phyloP scores from a whole-genome alignment of 1,284 basidiomycete species.

The Ganoderma sinense region DNA sequence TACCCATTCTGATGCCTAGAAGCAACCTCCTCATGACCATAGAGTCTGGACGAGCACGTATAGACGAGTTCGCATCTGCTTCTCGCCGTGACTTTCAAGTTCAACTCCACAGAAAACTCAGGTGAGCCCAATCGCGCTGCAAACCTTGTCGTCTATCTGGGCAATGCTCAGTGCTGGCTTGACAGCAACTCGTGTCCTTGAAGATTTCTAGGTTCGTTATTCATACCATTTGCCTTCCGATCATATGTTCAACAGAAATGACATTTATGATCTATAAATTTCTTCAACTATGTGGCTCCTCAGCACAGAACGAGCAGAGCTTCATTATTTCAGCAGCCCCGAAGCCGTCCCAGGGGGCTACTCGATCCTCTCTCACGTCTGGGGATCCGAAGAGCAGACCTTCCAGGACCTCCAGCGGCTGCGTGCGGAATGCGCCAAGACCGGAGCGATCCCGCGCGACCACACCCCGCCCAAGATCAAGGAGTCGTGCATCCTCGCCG shows the following conservation, averaged over 20 bases:
- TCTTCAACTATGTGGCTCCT: neutral
- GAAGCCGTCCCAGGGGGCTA: neutral
- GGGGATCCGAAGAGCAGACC: neutral
- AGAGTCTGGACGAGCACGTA: no score
- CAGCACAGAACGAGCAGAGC: constrained; percentile 3
- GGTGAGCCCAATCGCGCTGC: neutral
- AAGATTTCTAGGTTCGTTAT: neutral
- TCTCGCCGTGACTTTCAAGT: no score
- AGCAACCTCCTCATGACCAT: neutral
- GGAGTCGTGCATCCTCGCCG: neutral
- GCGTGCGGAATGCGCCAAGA: neutral
- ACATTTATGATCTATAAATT: neutral
- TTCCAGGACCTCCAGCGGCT: constrained; percentile 1
- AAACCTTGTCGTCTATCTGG: neutral
- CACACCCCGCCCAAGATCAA: neutral
- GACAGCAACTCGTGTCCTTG: no score
- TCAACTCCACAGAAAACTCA: neutral
- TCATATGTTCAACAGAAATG: neutral
- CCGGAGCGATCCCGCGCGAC: neutral
- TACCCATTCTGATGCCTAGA: neutral
- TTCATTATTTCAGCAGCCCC: neutral
- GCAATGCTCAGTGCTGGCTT: no score
- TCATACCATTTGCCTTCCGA: neutral
- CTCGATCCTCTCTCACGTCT: constrained; percentile 4
- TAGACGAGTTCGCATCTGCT: no score